Base-by-base conservation (phyloP, 140 eudicot species). In the Oenanthe javanica region DNA sequence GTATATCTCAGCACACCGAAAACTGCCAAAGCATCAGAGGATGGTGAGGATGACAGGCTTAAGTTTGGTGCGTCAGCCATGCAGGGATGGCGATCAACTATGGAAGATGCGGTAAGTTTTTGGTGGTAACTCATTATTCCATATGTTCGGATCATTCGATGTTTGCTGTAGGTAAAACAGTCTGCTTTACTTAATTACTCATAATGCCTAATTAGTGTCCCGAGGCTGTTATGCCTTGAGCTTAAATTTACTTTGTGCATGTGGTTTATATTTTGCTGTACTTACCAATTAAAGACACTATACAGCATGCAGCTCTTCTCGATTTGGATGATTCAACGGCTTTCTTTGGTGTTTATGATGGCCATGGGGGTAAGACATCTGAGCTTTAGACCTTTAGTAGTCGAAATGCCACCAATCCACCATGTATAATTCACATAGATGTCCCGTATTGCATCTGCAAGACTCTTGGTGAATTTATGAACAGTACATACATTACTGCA, bases 31-130 rank as follows among this genome's bases (percentile, higher is more conserved):
- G 21, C 69, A 16, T 93, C 99, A 1, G 90, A 86, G 80, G 99
- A 93, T 93, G 99, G 98, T 82, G 98, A 86, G 83, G 91, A 91
- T 82, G 89, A 84, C 54, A 85, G 82, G 76, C 87, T 93, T 57
- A 87, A 85, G 84, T 93, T 88, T 86, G 99, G 99, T n/a, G 42
- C 89, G 77, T 96, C 99, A 71, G 86, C 98, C 64, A 96, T 93
- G 98, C 98, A 96, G 79, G 99, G 99, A 21, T 96, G 99, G 99
- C 98, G 99, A 14, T 77, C 98, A 48, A 85, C 97, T 11, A 96
- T 96, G 99, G 99, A 96, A 86, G 99, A 96, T 86, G 99, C 98
- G 84, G 99, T 96, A 89, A 93, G 92, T 85, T 78, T 14, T 6
- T 64, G 15, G 5, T 48, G 27, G 9, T 27, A 48, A 43, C 76